Evolutionary conservation across 352 stramenopile genomes (phyloP), one percentile per base, ranked within the genome.

Genomic region (Phytophthora ramorum): DNA sequence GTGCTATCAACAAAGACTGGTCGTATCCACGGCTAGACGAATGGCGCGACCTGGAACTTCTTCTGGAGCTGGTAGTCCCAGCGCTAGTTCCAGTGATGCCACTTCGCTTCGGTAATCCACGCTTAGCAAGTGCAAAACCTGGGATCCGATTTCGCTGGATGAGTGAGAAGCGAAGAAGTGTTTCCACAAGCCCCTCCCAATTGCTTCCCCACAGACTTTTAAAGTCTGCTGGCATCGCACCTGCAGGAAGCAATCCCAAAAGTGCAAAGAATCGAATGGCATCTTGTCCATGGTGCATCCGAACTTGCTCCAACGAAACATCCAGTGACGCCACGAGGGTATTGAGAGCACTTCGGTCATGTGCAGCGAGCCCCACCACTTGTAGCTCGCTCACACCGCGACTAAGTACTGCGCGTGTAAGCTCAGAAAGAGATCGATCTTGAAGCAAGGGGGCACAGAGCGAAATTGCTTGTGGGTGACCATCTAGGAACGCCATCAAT

Each of bases 401-500:
- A 69, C 74, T 88, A 3, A 92, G 71, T 19, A 94, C 83, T 14
- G 77, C 77, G 2, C 85, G 76, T n/a, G 86, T 94, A 26, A 94
- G 61, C 55, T 94, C 86, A 1, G 82, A 79, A 10, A 94, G 58
- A 14, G 86, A 92, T 12, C 85, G 78, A 47, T 94, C 86, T 44
- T 91, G 82, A 17, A 94, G 72, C 28, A 94, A 65, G 2, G 86
- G 80, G 1, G 86, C 83, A 48, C 86, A 94, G 10, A 94, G 59
- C 17, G 86, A 91, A 51, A 94, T 94, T 13, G 86, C 86, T 63
- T 94, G 86, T 12, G 86, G 86, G 16, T 94, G 86, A 22, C 86
- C 86, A 51, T 94, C 86, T 12, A 94, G 69, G 51, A 92, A 94
- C 9, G 83, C 83, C 78, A 94, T 90, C 24, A 94, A 67, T 58